Percentiles rank a stretch among this genome's conserved stretches.
Conservation (phyloP, 2,329 filamentous ascomycete species). For the Fusarium musae region DNA sequence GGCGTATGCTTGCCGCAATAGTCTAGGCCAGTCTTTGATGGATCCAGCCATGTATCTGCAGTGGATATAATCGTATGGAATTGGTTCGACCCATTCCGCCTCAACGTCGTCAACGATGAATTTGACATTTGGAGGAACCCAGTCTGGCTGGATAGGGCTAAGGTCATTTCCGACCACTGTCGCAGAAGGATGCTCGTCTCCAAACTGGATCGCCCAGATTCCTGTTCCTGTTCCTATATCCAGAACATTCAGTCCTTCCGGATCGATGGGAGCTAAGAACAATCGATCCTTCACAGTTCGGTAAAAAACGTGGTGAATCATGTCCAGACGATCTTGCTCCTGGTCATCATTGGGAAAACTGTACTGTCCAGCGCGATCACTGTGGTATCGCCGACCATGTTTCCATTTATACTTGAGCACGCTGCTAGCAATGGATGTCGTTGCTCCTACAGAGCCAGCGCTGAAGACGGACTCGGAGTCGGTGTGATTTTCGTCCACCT, state of each 20-base stretch:
- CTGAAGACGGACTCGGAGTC: conserved; percentile 1
- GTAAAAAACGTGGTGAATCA: conserved; percentile 51
- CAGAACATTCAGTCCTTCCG: conserved; percentile 53
- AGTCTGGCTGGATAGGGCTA: conserved; percentile 57
- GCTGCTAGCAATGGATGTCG: conserved; percentile 14
- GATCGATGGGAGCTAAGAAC: conserved; percentile 51
- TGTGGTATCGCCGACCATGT: conserved; percentile 56
- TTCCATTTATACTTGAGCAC: conserved; percentile 42
- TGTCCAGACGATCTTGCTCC: conserved; percentile 54
- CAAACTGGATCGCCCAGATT: conserved; percentile 60
- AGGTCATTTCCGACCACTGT: conserved; percentile 54
- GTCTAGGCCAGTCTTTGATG: conserved; percentile 47
- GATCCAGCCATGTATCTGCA: conserved; percentile 50
- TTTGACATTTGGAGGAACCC: conserved; percentile 66
- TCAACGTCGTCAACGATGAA: conserved; percentile 71
- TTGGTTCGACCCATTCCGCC: conserved; percentile 59
- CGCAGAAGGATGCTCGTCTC: conserved; percentile 50
- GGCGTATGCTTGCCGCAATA: conserved; percentile 41
- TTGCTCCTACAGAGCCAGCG: background rate
- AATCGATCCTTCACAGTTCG: conserved; percentile 50
- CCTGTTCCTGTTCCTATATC: conserved; percentile 60
- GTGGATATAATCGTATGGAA: conserved; percentile 50
- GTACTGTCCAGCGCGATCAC: conserved; percentile 51
- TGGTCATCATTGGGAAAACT: conserved; percentile 52
- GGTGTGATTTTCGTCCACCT: conserved; percentile 7